phyloP scores from a whole-genome alignment of 2,329 filamentous ascomycete species.

The Ophiocordyceps camponoti-leonardi region DNA sequence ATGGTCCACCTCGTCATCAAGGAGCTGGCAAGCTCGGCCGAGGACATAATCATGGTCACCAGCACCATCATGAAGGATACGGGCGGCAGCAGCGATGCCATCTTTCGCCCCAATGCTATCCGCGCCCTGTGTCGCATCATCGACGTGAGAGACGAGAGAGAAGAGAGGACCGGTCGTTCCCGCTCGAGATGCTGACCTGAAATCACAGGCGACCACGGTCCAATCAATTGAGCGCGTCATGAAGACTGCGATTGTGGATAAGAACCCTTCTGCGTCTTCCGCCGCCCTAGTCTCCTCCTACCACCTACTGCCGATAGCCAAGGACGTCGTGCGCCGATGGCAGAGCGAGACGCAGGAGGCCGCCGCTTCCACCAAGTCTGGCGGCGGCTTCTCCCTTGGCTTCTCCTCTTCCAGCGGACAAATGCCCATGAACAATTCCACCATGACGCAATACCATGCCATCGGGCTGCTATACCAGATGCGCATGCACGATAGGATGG shows the following conservation, averaged over 20 bases:
- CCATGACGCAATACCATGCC: slow-evolving; percentile 96
- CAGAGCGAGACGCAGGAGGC: slow-evolving; percentile 97
- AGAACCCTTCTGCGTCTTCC: slow-evolving; percentile 92
- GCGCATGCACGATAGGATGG: slow-evolving; percentile 95
- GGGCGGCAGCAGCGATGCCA: slow-evolving; percentile 79
- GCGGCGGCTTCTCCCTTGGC: slow-evolving; percentile 75
- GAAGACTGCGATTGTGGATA: slow-evolving; percentile 98
- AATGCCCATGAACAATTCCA: slow-evolving; percentile 75
- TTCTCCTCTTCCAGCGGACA: slow-evolving; percentile 69
- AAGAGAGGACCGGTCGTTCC: background rate
- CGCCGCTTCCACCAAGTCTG: slow-evolving; percentile 76
- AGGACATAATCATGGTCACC: slow-evolving; percentile 99
- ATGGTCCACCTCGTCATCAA: slow-evolving; percentile 99
- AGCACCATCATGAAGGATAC: slow-evolving; percentile 99
- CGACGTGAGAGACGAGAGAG: slow-evolving; percentile 43
- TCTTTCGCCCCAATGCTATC: slow-evolving; percentile 92
- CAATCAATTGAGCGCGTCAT: slow-evolving; percentile 96
- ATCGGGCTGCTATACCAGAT: slow-evolving; percentile 96
- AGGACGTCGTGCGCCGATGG: slow-evolving; percentile 91
- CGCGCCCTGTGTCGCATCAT: slow-evolving; percentile 92
- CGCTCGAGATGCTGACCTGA: slow-evolving; percentile 8
- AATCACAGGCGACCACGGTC: slow-evolving; percentile 64
- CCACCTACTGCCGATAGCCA: slow-evolving; percentile 88
- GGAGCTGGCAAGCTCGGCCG: slow-evolving; percentile 84
- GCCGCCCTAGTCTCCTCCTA: slow-evolving; percentile 94